Base-by-base conservation (phyloP, 176 grass and related monocot species). In the Rhynchospora pubera region DNA sequence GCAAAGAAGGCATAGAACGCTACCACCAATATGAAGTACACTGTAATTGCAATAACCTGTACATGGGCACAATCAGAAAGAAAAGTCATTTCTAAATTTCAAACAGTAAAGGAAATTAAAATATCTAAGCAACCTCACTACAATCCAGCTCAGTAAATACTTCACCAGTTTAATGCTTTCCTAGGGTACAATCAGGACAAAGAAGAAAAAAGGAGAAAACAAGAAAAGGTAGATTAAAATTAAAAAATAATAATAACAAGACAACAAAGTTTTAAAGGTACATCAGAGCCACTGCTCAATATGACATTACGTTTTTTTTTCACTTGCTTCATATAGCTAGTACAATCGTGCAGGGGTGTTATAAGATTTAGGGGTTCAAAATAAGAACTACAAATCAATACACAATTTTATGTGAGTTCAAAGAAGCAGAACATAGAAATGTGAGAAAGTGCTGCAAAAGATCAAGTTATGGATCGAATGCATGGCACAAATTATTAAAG, bases 1-100 rank as follows among this genome's bases (percentile, higher is more conserved):
- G 91, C 97, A 81, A 99, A 99, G 84, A 99, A 99, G 15, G 91
- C 97, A 87, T 96, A 99, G 86, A 99, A 99, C 2, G 97, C 91
- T 61, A 99, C 89, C 82, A 99, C 92, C 83, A 99, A 83, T 89
- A 99, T 88, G 53, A 99, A 99, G 86, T 89, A 99, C 46, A 99
- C 97, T 10, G 89, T 88, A 68, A 96, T 96, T 67, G 97, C 97
- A 86, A 99, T 79, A 61, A 99, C 94, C 96, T 99, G 79, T 67
- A 81, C 64, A 70, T 80, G 79, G 69, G 7, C 67, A 60, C 71
- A 70, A 44, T 43, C 0, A 77, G 72, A 77, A 56, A 77, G 23
- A 77, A 56, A 76, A 56, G 13, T 4, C 13, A 32, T 32, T 77
- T 24, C 48, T 77, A 56, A 6, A 32, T 77, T 77, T 28, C 9